Conservation (phyloP, 768 basidiomycete species). For the Boletus rubropictus region DNA sequence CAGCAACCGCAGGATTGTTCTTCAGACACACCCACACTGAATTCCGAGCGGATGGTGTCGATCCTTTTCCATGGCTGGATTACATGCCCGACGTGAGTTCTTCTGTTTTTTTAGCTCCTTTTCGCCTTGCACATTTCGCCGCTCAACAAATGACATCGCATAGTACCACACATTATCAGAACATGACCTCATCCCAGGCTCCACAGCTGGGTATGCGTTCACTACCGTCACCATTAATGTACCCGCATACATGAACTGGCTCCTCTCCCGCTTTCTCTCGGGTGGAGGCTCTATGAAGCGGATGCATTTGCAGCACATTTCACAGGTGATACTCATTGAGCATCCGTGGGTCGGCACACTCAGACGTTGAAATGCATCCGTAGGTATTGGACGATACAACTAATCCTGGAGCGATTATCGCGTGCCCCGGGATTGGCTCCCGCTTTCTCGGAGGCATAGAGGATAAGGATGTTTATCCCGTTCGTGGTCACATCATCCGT, state of each 20-base stretch:
- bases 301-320: constrained; percentile 59
- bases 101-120: neutral
- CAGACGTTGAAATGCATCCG: neutral
- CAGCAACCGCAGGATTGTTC: constrained; percentile 54
- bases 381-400: constrained; percentile 13
- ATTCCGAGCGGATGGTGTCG: constrained; percentile 41
- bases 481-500: constrained; percentile 42
- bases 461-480: constrained; percentile 42
- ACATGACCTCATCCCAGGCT: constrained; percentile 37
- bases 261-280: constrained; percentile 51
- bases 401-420: constrained; percentile 44
- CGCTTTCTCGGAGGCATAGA: constrained; percentile 47
- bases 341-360: neutral
- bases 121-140: neutral
- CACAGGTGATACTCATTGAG: constrained; percentile 39
- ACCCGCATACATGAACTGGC: constrained; percentile 56
- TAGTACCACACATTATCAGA: constrained; percentile 36
- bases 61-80: constrained; percentile 34
- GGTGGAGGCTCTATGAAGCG: constrained; percentile 60
- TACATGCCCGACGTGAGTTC: constrained; percentile 49
- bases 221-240: constrained; percentile 66
- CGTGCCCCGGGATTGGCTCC: constrained; percentile 65
- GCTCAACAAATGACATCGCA: neutral
- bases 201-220: constrained; percentile 51
- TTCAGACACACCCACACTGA: constrained; percentile 59